A percentile compares a stretch with the other conserved stretches of the same genome.
Evolutionary conservation across 2,329 filamentous ascomycete species (phyloP).

Genomic region (Chaetomium strumarium): DNA sequence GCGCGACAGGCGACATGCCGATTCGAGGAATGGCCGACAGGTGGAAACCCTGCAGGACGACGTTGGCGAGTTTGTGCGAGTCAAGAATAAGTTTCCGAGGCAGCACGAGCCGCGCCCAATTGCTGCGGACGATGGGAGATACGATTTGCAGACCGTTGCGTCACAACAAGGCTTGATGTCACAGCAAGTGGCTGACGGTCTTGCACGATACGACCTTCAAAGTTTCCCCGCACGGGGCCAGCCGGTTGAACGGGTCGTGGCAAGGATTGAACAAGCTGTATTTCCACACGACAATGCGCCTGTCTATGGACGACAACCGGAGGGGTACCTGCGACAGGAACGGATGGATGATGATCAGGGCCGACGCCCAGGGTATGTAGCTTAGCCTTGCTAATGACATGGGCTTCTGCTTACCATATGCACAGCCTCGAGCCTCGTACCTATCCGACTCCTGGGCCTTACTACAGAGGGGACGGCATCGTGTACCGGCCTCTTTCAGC

Average conservation of each 20-base stretch:
- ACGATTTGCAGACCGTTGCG: constrained; percentile 4
- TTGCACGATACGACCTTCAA: background rate
- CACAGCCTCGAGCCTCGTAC: constrained; percentile 1
- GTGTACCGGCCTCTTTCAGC: constrained; percentile 7
- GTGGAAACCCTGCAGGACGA: constrained; percentile 13
- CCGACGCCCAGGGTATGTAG: constrained; percentile 10
- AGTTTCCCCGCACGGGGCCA: background rate
- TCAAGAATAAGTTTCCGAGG: constrained; percentile 24
- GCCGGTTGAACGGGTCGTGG: constrained; percentile 7
- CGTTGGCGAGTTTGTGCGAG: constrained; percentile 21
- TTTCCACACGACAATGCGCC: background rate
- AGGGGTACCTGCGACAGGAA: constrained; percentile 16
- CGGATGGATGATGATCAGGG: constrained; percentile 20
- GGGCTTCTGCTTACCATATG: background rate
- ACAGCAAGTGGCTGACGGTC: background rate
- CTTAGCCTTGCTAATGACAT: background rate
- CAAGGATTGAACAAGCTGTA: background rate
- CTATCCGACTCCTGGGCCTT: background rate
- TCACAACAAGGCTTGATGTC: background rate
- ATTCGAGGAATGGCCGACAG: constrained; percentile 4
- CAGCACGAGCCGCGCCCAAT: constrained; percentile 18
- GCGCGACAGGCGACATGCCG: constrained; percentile 1
- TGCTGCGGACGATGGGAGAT: background rate
- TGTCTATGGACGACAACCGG: background rate
- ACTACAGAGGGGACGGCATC: background rate